These are phyloP conservation scores for Salinomyces thailandicus DNA, from an alignment of 2,329 filamentous ascomycete species.

Conservation along the genomic window DNA sequence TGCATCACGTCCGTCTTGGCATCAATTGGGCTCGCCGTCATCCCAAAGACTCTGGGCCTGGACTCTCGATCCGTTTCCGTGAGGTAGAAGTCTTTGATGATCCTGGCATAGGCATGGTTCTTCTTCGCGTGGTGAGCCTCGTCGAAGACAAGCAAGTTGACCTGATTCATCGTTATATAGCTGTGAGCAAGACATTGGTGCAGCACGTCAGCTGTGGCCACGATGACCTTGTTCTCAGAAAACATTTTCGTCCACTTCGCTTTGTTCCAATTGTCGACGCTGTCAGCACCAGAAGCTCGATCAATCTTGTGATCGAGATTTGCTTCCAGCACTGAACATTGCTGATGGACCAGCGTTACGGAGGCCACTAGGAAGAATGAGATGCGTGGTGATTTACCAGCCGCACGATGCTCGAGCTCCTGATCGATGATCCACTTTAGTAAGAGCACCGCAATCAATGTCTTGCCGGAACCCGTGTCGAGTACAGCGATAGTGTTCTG, in stretches of 20 bases:
- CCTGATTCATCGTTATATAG: slow-evolving; percentile 67
- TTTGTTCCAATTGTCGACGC: slow-evolving; percentile 49
- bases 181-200: slow-evolving; percentile 66
- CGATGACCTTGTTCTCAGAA: slow-evolving; percentile 64
- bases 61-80: slow-evolving; percentile 33
- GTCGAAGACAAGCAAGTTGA: slow-evolving; percentile 89
- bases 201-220: slow-evolving; percentile 85
- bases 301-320: slow-evolving; percentile 70
- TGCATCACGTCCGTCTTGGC: slow-evolving; percentile 61
- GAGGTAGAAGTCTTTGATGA: slow-evolving; percentile 79
- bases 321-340: slow-evolving; percentile 66
- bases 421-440: slow-evolving; percentile 64
- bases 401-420: slow-evolving; percentile 60
- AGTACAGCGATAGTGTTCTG: slow-evolving; percentile 87
- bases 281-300: slow-evolving; percentile 63
- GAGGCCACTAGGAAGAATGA: slow-evolving; percentile 84
- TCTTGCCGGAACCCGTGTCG: slow-evolving; percentile 93
- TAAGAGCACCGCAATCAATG: slow-evolving; percentile 82
- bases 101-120: slow-evolving; percentile 72
- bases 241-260: slow-evolving; percentile 51
- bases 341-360: slow-evolving; percentile 82
- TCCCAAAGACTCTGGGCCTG: slow-evolving; percentile 75
- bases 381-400: slow-evolving; percentile 51
- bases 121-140: slow-evolving; percentile 96
- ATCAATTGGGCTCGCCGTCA: slow-evolving; percentile 94